Evolutionary conservation across 2,329 filamentous ascomycete species (phyloP).

Genomic region (Graphilbum sp.): DNA sequence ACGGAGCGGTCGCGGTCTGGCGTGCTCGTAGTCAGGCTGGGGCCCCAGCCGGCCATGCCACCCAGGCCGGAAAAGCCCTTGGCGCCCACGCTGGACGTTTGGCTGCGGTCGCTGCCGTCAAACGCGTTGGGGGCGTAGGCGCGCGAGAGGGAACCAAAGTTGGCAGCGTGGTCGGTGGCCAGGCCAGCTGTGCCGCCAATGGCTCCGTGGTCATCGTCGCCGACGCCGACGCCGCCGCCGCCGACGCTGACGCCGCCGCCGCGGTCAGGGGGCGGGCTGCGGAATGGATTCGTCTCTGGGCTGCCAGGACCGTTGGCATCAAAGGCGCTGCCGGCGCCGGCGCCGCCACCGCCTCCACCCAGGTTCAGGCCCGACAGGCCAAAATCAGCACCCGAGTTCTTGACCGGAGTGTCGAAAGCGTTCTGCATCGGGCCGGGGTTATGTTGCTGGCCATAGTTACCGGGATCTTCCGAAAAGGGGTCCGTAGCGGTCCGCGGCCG

Average conservation of each 20-base stretch:
- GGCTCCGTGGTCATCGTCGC: constrained; percentile 18
- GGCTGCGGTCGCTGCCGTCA: constrained; percentile 74
- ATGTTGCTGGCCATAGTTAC: constrained; percentile 34
- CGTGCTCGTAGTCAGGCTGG: constrained; percentile 42
- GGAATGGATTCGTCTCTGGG: constrained; percentile 91
- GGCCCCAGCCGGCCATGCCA: constrained; percentile 45
- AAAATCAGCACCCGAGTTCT: constrained; percentile 39
- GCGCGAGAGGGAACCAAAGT: constrained; percentile 34
- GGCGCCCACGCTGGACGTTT: constrained; percentile 75
- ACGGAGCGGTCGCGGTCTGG: constrained; percentile 47
- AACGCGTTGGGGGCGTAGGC: constrained; percentile 31
- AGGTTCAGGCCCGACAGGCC: constrained; percentile 44
- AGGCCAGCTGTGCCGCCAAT: background rate
- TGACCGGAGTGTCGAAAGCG: constrained; percentile 36
- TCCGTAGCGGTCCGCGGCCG: constrained; percentile 57
- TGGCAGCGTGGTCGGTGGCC: constrained; percentile 22
- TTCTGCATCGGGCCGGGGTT: constrained; percentile 10
- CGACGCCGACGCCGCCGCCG: too few relatives aligned
- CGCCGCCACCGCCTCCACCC: too few relatives aligned
- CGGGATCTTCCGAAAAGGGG: constrained; percentile 52
- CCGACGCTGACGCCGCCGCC: too few relatives aligned
- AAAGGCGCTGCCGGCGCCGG: constrained; percentile 26
- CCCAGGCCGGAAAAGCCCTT: constrained; percentile 53
- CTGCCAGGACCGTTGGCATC: constrained; percentile 61
- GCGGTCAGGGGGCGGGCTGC: constrained; percentile 69